phyloP scores from a whole-genome alignment of 108 stramenopile species.

The Cyclotella baltica region DNA sequence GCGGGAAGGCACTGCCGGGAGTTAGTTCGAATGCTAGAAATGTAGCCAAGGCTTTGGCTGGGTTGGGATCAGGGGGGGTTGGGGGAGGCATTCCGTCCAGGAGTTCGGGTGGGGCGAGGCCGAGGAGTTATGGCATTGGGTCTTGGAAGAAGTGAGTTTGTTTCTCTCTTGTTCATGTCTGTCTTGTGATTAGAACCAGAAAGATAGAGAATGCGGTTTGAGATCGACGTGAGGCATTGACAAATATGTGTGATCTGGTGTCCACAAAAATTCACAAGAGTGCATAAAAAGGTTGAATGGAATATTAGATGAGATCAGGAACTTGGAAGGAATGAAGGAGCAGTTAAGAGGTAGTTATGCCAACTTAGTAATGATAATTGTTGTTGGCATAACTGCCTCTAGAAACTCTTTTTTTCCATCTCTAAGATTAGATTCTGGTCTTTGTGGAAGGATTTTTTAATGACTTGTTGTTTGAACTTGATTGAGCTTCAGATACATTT shows the following conservation, averaged over 20 bases:
- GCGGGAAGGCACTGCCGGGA: background rate
- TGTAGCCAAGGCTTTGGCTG: constrained; percentile 36
- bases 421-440: background rate
- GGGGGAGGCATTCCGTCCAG: background rate
- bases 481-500: background rate
- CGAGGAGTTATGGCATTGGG: constrained; percentile 30
- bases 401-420: background rate
- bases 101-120: background rate
- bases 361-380: background rate
- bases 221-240: background rate
- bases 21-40: constrained; percentile 15
- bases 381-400: constrained; percentile 21
- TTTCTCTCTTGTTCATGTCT: background rate
- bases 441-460: background rate
- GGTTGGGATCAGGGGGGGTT: too few relatives aligned
- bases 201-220: background rate
- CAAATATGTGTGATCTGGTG: background rate
- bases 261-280: background rate
- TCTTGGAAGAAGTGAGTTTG: constrained; percentile 31
- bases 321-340: background rate
- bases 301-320: background rate
- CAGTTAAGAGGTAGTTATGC: constrained; percentile 19
- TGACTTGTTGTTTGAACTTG: background rate
- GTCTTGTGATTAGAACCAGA: constrained; percentile 1
- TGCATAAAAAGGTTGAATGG: background rate